These are phyloP conservation scores for Pichia cactophila DNA, from an alignment of 1,139 yeast genomes.

Conservation along the genomic window DNA sequence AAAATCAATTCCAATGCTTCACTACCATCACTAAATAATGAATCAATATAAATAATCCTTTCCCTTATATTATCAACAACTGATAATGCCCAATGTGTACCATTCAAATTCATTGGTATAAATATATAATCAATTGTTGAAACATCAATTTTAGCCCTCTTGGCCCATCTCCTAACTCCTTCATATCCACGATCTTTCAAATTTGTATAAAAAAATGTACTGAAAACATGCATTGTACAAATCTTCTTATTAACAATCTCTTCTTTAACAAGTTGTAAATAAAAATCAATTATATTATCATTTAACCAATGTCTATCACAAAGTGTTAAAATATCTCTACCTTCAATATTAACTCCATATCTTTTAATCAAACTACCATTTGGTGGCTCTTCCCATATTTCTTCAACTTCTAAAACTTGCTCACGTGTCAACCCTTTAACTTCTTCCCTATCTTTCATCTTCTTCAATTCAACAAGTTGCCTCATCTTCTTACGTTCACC, in stretches of 20 bases:
- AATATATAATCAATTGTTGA: constrained; percentile 56
- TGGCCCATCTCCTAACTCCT: constrained; percentile 88
- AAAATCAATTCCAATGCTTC: constrained; percentile 47
- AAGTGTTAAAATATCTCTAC: constrained; percentile 64
- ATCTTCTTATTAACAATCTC: constrained; percentile 63
- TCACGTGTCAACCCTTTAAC: constrained; percentile 26
- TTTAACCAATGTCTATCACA: constrained; percentile 76
- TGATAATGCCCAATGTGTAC: constrained; percentile 91
- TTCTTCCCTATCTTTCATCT: constrained; percentile 24
- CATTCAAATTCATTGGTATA: constrained; percentile 76
- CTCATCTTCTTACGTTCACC: constrained; percentile 35
- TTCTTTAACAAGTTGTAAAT: constrained; percentile 69
- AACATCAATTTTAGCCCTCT: constrained; percentile 67
- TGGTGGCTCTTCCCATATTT: constrained; percentile 29
- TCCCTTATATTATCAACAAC: constrained; percentile 57
- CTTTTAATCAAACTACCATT: constrained; percentile 32
- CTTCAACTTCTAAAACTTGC: constrained; percentile 32
- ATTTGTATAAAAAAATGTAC: constrained; percentile 80
- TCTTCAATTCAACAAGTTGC: constrained; percentile 31
- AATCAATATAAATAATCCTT: constrained; percentile 68
- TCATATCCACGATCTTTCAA: constrained; percentile 64
- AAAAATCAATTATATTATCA: constrained; percentile 84
- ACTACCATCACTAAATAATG: constrained; percentile 56
- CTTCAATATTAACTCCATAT: constrained; percentile 52
- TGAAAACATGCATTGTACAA: constrained; percentile 56